Conservation (phyloP, 148 eudicot species). For the Rhododendron ferrugineum region DNA sequence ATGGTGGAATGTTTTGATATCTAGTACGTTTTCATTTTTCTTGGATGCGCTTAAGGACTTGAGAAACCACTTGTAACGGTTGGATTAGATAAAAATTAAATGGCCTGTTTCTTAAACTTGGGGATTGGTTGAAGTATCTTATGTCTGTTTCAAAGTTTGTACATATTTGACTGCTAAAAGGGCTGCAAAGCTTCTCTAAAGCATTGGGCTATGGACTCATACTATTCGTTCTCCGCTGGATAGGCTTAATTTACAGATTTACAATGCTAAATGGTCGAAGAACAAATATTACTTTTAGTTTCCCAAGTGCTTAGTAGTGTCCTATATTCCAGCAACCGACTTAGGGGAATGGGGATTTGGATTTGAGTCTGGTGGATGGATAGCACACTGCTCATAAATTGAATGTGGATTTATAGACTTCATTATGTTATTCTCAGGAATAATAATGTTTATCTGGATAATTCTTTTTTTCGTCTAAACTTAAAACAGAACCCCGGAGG, state of each 20-base stretch:
- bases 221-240: background rate
- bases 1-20: background rate
- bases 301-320: background rate
- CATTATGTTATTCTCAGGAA: background rate
- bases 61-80: background rate
- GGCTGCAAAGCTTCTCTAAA: background rate
- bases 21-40: background rate
- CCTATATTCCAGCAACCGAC: background rate
- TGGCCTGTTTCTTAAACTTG: background rate
- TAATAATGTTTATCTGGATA: background rate
- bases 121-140: background rate
- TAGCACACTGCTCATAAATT: background rate
- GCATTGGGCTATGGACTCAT: background rate
- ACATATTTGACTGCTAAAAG: background rate
- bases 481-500: slow-evolving; percentile 53
- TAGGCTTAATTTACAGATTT: background rate
- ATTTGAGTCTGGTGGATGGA: background rate
- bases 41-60: background rate
- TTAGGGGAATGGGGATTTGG: background rate
- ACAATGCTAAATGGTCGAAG: background rate
- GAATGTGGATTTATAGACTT: background rate
- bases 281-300: background rate
- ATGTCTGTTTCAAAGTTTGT: background rate
- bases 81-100: background rate
- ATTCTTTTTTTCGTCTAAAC: background rate